Percentiles rank a stretch among this genome's conserved stretches.
phyloP scores from a whole-genome alignment of 352 stramenopile species.

The Pythium oligandrum region DNA sequence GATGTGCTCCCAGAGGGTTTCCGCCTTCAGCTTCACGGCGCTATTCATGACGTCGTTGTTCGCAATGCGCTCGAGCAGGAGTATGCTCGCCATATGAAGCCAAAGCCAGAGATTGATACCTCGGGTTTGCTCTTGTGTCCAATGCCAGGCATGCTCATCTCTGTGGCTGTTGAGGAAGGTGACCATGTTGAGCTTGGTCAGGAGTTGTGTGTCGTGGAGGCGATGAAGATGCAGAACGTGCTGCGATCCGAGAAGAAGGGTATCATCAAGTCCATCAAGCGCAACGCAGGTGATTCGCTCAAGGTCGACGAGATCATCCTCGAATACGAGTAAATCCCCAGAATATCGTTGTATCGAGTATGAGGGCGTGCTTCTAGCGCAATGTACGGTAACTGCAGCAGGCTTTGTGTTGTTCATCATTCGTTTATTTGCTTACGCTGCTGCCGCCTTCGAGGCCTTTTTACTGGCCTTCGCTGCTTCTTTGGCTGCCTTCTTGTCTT shows the following conservation, averaged over 20 bases:
- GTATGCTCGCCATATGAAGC: conserved; percentile 87
- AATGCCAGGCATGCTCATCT: conserved; percentile 94
- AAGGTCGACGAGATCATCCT: conserved; percentile 91
- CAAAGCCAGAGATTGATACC: conserved; percentile 88
- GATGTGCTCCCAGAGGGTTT: conserved; percentile 62
- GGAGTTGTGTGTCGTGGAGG: conserved; percentile 93
- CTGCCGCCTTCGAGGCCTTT: neutral
- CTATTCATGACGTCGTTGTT: conserved; percentile 86
- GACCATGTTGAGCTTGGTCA: conserved; percentile 92
- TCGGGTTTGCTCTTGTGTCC: conserved; percentile 90
- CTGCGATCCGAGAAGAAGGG: conserved; percentile 89
- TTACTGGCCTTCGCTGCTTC: neutral
- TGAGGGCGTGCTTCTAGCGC: too few relatives aligned
- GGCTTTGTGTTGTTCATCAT: neutral
- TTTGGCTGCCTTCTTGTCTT: neutral
- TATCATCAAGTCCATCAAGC: conserved; percentile 79
- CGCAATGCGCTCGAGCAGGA: conserved; percentile 86
- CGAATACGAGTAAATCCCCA: conserved; percentile 75
- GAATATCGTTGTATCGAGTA: too few relatives aligned
- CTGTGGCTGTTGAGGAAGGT: conserved; percentile 78
- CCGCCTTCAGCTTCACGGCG: conserved; percentile 80
- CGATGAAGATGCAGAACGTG: conserved; percentile 99
- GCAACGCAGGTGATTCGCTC: conserved; percentile 83
- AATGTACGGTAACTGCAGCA: too few relatives aligned
- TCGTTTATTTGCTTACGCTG: neutral